Percentiles rank a stretch among this genome's conserved stretches.
These are phyloP conservation scores for Penicillium herquei DNA, from an alignment of 495 filamentous ascomycete species.

Conservation along the genomic window DNA sequence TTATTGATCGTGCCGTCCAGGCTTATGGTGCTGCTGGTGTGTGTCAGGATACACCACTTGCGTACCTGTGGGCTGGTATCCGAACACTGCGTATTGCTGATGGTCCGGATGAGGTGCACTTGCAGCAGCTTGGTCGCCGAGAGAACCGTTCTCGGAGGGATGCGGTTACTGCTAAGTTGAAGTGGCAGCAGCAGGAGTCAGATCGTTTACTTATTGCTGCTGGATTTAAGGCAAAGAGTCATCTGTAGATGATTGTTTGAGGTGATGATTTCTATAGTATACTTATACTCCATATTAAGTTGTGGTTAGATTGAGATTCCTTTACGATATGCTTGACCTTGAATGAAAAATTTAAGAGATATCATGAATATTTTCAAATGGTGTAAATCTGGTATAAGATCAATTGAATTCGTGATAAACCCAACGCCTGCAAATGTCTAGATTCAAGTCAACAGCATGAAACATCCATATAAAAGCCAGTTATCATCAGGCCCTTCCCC, in stretches of 20 bases:
- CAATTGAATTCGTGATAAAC: slow-evolving; percentile 13
- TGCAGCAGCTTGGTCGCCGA: slow-evolving; percentile 83
- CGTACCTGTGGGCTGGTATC: slow-evolving; percentile 80
- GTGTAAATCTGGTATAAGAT: background rate
- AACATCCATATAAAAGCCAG: slow-evolving; percentile 17
- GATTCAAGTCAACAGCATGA: slow-evolving; percentile 18
- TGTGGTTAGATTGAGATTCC: no score
- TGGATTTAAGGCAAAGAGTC: slow-evolving; percentile 49
- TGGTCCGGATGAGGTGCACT: slow-evolving; percentile 90
- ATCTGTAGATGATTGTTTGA: slow-evolving; percentile 21
- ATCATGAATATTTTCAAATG: background rate
- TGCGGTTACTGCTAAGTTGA: slow-evolving; percentile 59
- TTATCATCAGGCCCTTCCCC: slow-evolving; percentile 9
- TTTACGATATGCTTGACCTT: background rate
- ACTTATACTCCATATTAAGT: no score
- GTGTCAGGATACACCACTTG: slow-evolving; percentile 86
- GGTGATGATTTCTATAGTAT: no score
- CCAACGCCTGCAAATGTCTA: slow-evolving; percentile 23
- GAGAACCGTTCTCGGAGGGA: slow-evolving; percentile 72
- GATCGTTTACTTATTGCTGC: slow-evolving; percentile 64
- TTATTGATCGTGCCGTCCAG: slow-evolving; percentile 88
- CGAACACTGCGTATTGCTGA: slow-evolving; percentile 83
- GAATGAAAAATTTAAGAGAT: background rate
- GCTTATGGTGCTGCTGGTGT: slow-evolving; percentile 82
- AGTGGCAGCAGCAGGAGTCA: slow-evolving; percentile 61